phyloP scores from a whole-genome alignment of 73 alveolate genomes.

The Paramecium sonneborni region DNA sequence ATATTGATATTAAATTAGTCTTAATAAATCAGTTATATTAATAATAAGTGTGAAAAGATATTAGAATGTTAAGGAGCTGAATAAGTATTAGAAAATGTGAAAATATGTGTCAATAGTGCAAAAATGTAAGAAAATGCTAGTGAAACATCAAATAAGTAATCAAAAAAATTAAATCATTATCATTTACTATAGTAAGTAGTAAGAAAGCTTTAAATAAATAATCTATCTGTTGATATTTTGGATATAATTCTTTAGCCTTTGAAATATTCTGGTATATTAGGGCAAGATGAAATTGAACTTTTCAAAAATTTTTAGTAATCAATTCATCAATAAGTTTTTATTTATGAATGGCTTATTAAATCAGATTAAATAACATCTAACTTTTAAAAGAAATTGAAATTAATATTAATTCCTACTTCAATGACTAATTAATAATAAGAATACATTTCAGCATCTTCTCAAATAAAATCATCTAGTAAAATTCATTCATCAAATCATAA shows the following conservation, averaged over 20 bases:
- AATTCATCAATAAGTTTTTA: not conserved
- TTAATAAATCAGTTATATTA: too few relatives aligned
- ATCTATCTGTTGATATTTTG: not conserved
- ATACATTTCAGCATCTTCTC: not conserved
- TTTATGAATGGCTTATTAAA: not conserved
- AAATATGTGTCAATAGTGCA: not conserved
- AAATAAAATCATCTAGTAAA: not conserved
- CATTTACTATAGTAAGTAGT: not conserved
- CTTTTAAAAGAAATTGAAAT: too few relatives aligned
- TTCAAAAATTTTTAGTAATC: too few relatives aligned
- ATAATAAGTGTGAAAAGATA: too few relatives aligned
- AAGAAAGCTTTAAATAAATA: too few relatives aligned
- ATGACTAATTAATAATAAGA: not conserved
- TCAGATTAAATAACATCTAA: not conserved
- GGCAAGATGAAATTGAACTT: not conserved
- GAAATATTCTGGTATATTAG: too few relatives aligned
- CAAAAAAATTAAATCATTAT: not conserved
- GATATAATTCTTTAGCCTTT: not conserved
- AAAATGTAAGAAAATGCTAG: not conserved
- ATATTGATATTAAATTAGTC: too few relatives aligned
- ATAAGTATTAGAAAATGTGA: too few relatives aligned
- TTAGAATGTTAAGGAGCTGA: too few relatives aligned
- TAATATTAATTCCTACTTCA: not conserved
- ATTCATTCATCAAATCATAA: too few relatives aligned
- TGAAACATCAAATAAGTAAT: not conserved